phyloP scores from a whole-genome alignment of 2,329 filamentous ascomycete species.

The Xylaria digitata region DNA sequence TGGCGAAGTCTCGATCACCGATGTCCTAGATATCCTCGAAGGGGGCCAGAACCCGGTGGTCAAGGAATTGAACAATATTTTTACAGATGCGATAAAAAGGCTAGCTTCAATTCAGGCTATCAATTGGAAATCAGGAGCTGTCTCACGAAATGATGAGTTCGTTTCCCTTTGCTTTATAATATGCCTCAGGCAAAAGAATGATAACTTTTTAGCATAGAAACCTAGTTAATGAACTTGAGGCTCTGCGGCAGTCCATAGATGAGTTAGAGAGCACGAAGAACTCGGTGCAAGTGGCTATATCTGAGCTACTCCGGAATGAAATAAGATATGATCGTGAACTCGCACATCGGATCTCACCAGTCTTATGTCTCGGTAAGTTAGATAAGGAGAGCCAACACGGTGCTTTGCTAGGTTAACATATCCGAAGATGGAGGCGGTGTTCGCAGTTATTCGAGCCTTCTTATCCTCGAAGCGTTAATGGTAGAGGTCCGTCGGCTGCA shows the following conservation, averaged over 20 bases:
- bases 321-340: not conserved
- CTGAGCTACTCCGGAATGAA: not conserved
- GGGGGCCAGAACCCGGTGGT: not conserved
- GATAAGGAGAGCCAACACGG: not conserved
- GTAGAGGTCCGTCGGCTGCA: not conserved
- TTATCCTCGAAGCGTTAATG: slow-evolving; percentile 3
- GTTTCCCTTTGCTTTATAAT: not conserved
- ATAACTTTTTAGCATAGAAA: not conserved
- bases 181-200: not conserved
- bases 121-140: not conserved
- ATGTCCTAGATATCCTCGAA: slow-evolving; percentile 4
- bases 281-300: slow-evolving; percentile 1
- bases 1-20: not conserved
- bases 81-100: not conserved
- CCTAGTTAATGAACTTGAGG: not conserved
- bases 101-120: not conserved
- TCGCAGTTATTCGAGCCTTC: slow-evolving; percentile 6
- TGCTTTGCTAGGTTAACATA: not conserved
- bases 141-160: not conserved
- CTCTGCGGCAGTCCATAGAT: not conserved
- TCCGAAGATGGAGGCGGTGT: slow-evolving; percentile 5
- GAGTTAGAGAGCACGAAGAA: not conserved
- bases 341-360: not conserved
- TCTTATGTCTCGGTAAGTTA: slow-evolving; percentile 4
- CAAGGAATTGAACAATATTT: not conserved